Conservation (phyloP, 768 basidiomycete species). For the Strobilomyces echinocephalus region DNA sequence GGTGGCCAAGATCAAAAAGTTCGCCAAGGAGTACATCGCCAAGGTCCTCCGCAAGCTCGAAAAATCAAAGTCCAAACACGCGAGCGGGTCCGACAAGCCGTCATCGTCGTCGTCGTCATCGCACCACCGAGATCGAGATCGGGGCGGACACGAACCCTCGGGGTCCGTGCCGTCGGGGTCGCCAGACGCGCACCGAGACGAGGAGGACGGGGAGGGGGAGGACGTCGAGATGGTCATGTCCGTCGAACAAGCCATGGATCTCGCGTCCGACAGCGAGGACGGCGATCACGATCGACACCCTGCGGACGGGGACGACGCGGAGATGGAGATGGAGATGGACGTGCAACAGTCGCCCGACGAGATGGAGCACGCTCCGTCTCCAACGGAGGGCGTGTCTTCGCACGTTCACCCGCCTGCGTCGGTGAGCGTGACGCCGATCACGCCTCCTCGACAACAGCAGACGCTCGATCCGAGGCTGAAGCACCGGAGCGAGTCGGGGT, state of each 20-base stretch:
- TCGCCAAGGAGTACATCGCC: slow-evolving; percentile 83
- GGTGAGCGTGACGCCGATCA: slow-evolving; percentile 30
- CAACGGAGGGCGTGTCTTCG: slow-evolving; percentile 32
- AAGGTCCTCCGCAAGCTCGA: slow-evolving; percentile 72
- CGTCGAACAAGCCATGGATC: slow-evolving; percentile 43
- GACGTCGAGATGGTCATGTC: slow-evolving; percentile 35
- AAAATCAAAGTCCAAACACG: slow-evolving; percentile 31
- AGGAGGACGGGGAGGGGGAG: slow-evolving; percentile 16
- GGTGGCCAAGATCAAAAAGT: slow-evolving; percentile 83
- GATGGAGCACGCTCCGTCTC: slow-evolving; percentile 27
- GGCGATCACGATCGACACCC: slow-evolving; percentile 11
- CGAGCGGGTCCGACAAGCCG: slow-evolving; percentile 17
- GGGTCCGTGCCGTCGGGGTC: neutral
- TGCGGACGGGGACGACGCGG: slow-evolving; percentile 8
- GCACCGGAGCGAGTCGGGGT: slow-evolving; percentile 26
- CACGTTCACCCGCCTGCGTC: slow-evolving; percentile 22
- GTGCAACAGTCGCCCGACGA: slow-evolving; percentile 28
- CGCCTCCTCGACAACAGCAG: slow-evolving; percentile 22
- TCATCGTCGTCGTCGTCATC: slow-evolving; percentile 10
- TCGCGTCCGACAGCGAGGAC: slow-evolving; percentile 36
- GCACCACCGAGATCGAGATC: slow-evolving; percentile 7
- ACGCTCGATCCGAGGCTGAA: slow-evolving; percentile 29
- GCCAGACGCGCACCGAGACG: slow-evolving; percentile 12
- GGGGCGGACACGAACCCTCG: neutral
- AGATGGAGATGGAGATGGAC: slow-evolving; percentile 19